Evolutionary conservation across 129 eudicot genomes (phyloP).

Genomic region (Calendula officinalis): DNA sequence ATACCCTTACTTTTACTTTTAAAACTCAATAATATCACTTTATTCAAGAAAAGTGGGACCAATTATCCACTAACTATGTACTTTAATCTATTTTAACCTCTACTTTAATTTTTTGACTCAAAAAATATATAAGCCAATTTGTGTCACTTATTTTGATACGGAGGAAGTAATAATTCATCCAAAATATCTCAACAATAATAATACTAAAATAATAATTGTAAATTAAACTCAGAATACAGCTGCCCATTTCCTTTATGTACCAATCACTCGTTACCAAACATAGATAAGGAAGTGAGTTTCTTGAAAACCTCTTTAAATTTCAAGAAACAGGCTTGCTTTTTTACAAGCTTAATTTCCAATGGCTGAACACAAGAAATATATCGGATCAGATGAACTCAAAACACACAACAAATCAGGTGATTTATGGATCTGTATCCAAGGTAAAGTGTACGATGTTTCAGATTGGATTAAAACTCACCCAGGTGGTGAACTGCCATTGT

Average conservation of each 20-base stretch:
- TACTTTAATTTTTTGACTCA: too few relatives aligned
- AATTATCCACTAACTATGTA: too few relatives aligned
- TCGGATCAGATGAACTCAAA: conserved; percentile 9
- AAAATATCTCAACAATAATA: not conserved
- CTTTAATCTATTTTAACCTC: too few relatives aligned
- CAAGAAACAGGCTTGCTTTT: not conserved
- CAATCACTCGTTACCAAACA: not conserved
- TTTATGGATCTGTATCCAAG: conserved; percentile 49
- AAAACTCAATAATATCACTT: too few relatives aligned
- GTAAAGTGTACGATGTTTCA: conserved; percentile 57
- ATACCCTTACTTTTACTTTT: too few relatives aligned
- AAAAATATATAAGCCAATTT: too few relatives aligned
- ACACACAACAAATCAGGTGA: conserved; percentile 22
- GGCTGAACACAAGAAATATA: conserved; percentile 15
- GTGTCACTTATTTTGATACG: too few relatives aligned
- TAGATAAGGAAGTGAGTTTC: conserved; percentile 9
- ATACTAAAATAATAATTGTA: not conserved
- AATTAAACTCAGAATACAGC: not conserved
- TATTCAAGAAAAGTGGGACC: too few relatives aligned
- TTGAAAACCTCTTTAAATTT: not conserved
- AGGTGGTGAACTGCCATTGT: conserved; percentile 17
- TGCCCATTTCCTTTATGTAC: not conserved
- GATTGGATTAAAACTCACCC: conserved; percentile 39
- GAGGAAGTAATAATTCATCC: too few relatives aligned
- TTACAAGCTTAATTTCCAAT: not conserved